phyloP scores from a whole-genome alignment of 192 early-diverging fungal species.

The Coemansia sp. region DNA sequence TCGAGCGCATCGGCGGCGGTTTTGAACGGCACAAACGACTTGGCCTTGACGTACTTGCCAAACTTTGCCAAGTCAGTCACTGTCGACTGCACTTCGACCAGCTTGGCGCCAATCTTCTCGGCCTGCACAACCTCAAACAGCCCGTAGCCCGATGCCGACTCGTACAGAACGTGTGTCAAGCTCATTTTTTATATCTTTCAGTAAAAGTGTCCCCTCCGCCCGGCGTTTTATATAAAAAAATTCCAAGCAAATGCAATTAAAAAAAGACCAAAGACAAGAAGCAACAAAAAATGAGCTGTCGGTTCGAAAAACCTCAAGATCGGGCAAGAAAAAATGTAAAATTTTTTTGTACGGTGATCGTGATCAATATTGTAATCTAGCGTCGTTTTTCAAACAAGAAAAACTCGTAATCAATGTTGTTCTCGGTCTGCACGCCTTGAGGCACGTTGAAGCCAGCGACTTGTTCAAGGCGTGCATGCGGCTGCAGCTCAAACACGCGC shows the following conservation, averaged over 20 bases:
- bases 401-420: slow-evolving; percentile 64
- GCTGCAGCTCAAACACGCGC: slow-evolving; percentile 36
- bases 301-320: background rate
- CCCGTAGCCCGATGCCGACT: slow-evolving; percentile 95
- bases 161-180: slow-evolving; percentile 72
- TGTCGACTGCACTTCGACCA: slow-evolving; percentile 81
- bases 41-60: slow-evolving; percentile 85
- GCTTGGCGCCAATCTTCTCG: slow-evolving; percentile 94
- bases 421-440: slow-evolving; percentile 53
- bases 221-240: background rate
- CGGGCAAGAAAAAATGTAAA: background rate
- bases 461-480: slow-evolving; percentile 55
- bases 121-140: slow-evolving; percentile 91
- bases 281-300: background rate
- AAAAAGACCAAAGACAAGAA: background rate
- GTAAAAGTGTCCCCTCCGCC: background rate
- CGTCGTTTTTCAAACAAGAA: slow-evolving; percentile 44
- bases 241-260: background rate
- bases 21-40: slow-evolving; percentile 97
- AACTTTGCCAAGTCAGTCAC: slow-evolving; percentile 87
- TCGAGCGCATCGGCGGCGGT: slow-evolving; percentile 95
- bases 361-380: background rate
- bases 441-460: slow-evolving; percentile 48
- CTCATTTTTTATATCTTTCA: slow-evolving; percentile 10
- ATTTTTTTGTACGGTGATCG: slow-evolving; percentile 4